Evolutionary conservation across 176 grass and related monocot genomes (phyloP).

Genomic region (Phragmites australis): DNA sequence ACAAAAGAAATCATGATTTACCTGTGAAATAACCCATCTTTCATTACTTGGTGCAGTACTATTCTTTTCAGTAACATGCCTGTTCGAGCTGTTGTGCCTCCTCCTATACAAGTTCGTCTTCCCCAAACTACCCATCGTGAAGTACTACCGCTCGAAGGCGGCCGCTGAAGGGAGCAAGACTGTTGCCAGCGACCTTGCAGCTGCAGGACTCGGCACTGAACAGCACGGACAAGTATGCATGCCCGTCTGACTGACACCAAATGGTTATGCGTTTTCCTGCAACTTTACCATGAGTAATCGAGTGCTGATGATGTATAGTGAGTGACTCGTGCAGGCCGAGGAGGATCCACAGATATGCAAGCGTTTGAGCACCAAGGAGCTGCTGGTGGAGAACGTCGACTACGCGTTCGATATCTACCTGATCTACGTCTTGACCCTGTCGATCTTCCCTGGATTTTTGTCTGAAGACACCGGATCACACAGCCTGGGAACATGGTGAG

Average conservation of each 20-base stretch:
- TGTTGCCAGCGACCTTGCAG: conserved; percentile 65
- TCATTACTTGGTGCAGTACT: conserved; percentile 47
- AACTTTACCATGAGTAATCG: background rate
- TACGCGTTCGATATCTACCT: conserved; percentile 65
- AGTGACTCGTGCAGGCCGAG: conserved; percentile 43
- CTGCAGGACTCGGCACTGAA: conserved; percentile 46
- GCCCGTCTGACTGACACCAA: background rate
- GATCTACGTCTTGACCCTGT: conserved; percentile 84
- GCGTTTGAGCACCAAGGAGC: conserved; percentile 70
- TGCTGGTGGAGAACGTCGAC: conserved; percentile 74
- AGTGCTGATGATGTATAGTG: background rate
- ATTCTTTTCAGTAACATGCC: conserved; percentile 66
- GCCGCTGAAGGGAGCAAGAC: conserved; percentile 67
- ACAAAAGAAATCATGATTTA: background rate
- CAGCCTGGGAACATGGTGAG: conserved; percentile 67
- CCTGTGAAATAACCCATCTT: conserved; percentile 7
- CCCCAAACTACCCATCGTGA: conserved; percentile 85
- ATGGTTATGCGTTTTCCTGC: background rate
- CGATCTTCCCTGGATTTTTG: conserved; percentile 91
- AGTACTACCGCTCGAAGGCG: conserved; percentile 67
- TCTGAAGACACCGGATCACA: conserved; percentile 91
- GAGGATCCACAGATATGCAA: conserved; percentile 70
- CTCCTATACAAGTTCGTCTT: conserved; percentile 76
- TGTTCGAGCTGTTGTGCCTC: conserved; percentile 66
- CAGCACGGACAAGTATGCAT: conserved; percentile 23